Base-by-base conservation (phyloP, 2,329 filamentous ascomycete species). In the Botrytis porri region DNA sequence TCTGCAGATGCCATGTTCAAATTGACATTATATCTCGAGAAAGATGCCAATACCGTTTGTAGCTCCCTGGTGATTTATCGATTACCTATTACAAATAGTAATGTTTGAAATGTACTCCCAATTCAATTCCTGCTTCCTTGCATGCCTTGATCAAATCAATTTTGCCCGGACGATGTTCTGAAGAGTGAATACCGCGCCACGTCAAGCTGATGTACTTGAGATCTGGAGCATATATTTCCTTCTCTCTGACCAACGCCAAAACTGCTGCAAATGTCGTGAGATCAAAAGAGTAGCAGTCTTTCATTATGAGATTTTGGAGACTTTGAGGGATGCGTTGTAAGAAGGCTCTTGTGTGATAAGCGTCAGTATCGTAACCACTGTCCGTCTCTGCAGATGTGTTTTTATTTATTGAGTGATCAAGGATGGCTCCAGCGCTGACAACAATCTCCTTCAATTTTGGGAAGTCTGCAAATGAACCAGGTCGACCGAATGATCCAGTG, bases 201-300 rank as follows among this genome's bases (percentile, higher is more conserved):
- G 2, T n/a, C 37, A 43, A 60, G 18, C 20, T 39, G 32, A 69
- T 22, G 9, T 22, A 59, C n/a, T 57, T 43, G n/a, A 69, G 66
- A 43, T 69, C 37, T 25, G 66, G 66, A 7, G 66, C 51, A 32
- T 59, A 18, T 41, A 22, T 37, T 22, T 69, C n/a, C 66, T 69
- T 69, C 48, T 57, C 14, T 54, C 51, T 54, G 51, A 29, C n/a
- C 7, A 54, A 54, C 18, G n/a, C n/a, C 51, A 29, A 0, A 1
- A 54, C 3, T 29, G 51, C 51, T 14, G 12, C 7, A 57, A 14
- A 16, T 29, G 25, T 0, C 1, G 2, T 29, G n/a, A 16, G 6
- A 32, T 29, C 3, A 29, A 4, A 16, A 9, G 3, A 18, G 14
- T 57, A 57, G 35, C 66, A 69, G 10, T 59, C 51, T 22, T 54